These are phyloP conservation scores for Malus sylvestris DNA, from an alignment of 306 rosid genomes.

Conservation along the genomic window DNA sequence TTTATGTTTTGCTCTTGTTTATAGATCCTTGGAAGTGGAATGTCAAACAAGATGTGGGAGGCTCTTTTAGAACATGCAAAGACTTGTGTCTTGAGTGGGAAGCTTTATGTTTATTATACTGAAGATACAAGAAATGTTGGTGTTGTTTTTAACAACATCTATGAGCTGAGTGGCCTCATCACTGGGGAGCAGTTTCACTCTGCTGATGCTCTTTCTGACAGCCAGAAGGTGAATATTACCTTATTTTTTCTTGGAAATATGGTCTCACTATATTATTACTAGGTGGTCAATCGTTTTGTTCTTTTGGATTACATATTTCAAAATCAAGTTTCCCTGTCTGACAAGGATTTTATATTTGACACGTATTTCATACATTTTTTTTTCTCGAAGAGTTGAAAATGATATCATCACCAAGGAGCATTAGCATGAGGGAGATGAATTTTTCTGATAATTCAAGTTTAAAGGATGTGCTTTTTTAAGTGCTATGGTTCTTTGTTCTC, in stretches of 20 bases:
- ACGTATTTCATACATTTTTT: not conserved
- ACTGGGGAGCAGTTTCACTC: conserved; percentile 65
- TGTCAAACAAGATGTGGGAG: conserved; percentile 99
- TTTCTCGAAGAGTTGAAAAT: not conserved
- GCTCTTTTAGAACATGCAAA: conserved; percentile 96
- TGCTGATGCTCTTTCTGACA: conserved; percentile 83
- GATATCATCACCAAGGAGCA: not conserved
- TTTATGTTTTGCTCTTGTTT: conserved; percentile 28
- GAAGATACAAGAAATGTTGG: conserved; percentile 88
- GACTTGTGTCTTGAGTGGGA: conserved; percentile 86
- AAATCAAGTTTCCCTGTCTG: not conserved
- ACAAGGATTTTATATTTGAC: not conserved
- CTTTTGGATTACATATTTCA: not conserved
- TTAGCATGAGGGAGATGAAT: not conserved
- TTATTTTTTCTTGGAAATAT: not conserved
- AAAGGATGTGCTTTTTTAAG: not conserved
- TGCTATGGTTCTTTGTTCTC: not conserved
- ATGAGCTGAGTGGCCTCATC: conserved; percentile 85
- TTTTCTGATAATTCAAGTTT: not conserved
- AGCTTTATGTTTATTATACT: conserved; percentile 81
- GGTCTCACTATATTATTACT: not conserved
- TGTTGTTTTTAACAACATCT: conserved; percentile 80
- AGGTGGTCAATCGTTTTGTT: not conserved
- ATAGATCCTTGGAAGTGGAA: conserved; percentile 99
- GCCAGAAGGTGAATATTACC: conserved; percentile 63